phyloP scores from a whole-genome alignment of 2,329 filamentous ascomycete genomes.

The Colletotrichum sp. region DNA sequence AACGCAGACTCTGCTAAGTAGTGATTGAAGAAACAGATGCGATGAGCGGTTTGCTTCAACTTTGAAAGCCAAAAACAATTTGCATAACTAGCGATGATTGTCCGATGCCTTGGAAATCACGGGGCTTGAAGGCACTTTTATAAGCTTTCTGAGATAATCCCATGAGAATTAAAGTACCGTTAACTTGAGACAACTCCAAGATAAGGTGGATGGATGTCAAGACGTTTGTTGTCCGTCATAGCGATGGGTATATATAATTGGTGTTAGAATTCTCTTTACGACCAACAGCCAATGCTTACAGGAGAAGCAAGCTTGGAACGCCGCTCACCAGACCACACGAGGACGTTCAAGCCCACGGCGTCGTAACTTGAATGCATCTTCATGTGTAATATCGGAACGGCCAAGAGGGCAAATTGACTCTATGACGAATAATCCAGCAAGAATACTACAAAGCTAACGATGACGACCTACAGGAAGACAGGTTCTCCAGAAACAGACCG shows the following conservation, averaged over 20 bases:
- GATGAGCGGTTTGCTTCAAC: neutral
- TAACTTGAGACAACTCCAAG: neutral
- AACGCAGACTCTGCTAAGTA: neutral
- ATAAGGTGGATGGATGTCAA: neutral
- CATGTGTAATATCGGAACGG: neutral
- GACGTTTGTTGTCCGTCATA: neutral
- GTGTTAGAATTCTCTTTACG: neutral
- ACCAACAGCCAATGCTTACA: neutral
- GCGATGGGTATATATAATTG: neutral
- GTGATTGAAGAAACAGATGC: fast-evolving
- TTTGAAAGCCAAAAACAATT: neutral
- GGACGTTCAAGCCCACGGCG: fast-evolving
- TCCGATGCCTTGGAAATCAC: neutral
- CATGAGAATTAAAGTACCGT: neutral
- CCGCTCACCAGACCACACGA: neutral
- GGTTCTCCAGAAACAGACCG: neutral
- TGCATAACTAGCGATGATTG: too few species aligned
- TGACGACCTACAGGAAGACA: fast-evolving
- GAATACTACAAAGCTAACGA: neutral
- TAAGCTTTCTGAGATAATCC: fast-evolving
- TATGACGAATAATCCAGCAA: neutral
- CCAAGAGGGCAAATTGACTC: neutral
- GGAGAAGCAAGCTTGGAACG: neutral
- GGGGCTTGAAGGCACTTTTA: neutral
- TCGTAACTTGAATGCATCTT: neutral